phyloP scores from a whole-genome alignment of 108 stramenopile species.

The Fragilariopsis cylindrus region DNA sequence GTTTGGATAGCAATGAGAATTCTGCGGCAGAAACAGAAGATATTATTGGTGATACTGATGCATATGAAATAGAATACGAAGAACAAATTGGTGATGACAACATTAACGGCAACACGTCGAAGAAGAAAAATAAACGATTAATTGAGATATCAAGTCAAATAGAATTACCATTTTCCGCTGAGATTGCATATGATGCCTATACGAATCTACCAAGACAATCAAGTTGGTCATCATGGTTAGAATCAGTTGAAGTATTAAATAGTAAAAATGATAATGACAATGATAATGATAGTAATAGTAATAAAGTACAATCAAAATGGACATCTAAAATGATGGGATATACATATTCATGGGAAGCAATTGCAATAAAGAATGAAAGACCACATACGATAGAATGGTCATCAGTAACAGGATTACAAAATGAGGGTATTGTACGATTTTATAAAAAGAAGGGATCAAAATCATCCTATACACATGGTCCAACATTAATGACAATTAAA shows the following conservation, averaged over 20 bases:
- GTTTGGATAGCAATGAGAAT: no score
- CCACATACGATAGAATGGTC: slow-evolving; percentile 74
- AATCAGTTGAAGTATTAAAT: slow-evolving; percentile 58
- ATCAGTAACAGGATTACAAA: slow-evolving; percentile 67
- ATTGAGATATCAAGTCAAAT: slow-evolving; percentile 7
- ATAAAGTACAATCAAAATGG: slow-evolving; percentile 55
- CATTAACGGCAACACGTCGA: background rate
- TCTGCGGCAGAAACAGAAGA: no score
- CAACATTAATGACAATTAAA: slow-evolving; percentile 58
- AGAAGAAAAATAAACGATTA: slow-evolving; percentile 8
- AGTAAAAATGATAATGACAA: slow-evolving; percentile 9
- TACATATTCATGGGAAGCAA: slow-evolving; percentile 67
- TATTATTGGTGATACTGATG: no score
- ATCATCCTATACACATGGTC: background rate
- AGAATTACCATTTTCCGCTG: slow-evolving; percentile 54
- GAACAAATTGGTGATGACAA: background rate
- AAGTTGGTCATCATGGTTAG: slow-evolving; percentile 72
- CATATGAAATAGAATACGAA: background rate
- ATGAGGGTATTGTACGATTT: slow-evolving; percentile 62
- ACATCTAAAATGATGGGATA: slow-evolving; percentile 65
- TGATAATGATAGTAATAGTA: background rate
- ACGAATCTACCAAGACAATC: slow-evolving; percentile 76
- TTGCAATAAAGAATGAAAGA: slow-evolving; percentile 44
- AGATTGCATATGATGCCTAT: slow-evolving; percentile 80
- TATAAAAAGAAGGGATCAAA: background rate